Evolutionary conservation across 768 basidiomycete species (phyloP).

Genomic region (Suillus hirtellus): DNA sequence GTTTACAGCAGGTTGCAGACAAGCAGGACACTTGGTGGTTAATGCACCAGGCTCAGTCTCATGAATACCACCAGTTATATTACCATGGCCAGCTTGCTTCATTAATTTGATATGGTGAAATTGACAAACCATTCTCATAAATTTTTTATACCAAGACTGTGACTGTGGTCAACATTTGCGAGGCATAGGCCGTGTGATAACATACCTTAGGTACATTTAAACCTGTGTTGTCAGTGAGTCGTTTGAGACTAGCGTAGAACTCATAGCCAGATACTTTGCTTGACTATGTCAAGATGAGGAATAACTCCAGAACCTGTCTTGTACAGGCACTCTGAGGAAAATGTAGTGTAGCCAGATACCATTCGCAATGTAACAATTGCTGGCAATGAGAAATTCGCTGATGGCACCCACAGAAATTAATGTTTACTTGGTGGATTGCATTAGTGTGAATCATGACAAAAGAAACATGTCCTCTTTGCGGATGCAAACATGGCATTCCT

Average conservation of each 20-base stretch:
- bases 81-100: background rate
- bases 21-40: slow-evolving; percentile 19
- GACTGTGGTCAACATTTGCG: background rate
- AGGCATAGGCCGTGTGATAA: background rate
- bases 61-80: background rate
- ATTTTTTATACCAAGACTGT: background rate
- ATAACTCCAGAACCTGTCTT: slow-evolving; percentile 1
- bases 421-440: slow-evolving; percentile 32
- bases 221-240: slow-evolving; percentile 21
- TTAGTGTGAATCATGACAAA: slow-evolving; percentile 34
- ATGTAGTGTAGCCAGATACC: too few relatives aligned
- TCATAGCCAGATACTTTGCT: slow-evolving; percentile 22
- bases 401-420: slow-evolving; percentile 36
- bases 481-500: slow-evolving; percentile 1
- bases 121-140: background rate
- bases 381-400: slow-evolving; percentile 14
- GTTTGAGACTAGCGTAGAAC: slow-evolving; percentile 18
- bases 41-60: slow-evolving; percentile 15
- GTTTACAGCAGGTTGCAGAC: slow-evolving; percentile 11
- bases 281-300: slow-evolving; percentile 19
- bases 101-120: background rate
- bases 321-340: too few relatives aligned
- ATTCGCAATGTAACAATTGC: slow-evolving; percentile 30
- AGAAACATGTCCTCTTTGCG: slow-evolving; percentile 13
- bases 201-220: slow-evolving; percentile 5